Evolutionary conservation across 129 eudicot genomes (phyloP).

Genomic region (Pittosporum tobira): DNA sequence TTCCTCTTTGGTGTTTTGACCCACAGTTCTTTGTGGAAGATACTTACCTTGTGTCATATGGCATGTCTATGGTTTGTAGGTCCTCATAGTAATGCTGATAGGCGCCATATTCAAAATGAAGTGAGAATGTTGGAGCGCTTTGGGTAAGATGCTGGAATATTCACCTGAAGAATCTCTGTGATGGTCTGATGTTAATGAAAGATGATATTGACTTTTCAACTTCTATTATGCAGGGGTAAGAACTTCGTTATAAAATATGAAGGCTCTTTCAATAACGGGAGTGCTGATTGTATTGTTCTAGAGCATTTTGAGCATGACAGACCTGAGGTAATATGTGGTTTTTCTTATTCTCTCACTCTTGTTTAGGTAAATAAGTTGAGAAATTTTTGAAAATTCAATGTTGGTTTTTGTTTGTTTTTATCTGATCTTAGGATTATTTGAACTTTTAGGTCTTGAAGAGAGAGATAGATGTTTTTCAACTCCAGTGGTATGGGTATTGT

Average conservation of each 20-base stretch:
- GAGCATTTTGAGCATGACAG: slow-evolving; percentile 90
- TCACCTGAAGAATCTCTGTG: slow-evolving; percentile 7
- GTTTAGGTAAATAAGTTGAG: background rate
- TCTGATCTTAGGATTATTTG: background rate
- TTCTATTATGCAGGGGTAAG: slow-evolving; percentile 66
- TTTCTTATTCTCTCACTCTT: background rate
- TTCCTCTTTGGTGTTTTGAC: no score
- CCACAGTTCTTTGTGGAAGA: no score
- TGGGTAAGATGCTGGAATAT: slow-evolving; percentile 48
- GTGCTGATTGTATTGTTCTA: slow-evolving; percentile 73
- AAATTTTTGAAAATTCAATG: background rate
- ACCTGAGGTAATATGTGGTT: slow-evolving; percentile 63
- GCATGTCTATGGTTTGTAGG: slow-evolving; percentile 48
- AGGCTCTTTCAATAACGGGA: slow-evolving; percentile 67
- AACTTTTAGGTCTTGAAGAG: slow-evolving; percentile 53
- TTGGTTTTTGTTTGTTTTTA: background rate
- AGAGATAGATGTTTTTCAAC: slow-evolving; percentile 57
- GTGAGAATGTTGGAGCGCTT: slow-evolving; percentile 81
- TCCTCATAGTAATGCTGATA: slow-evolving; percentile 87
- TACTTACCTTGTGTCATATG: slow-evolving; percentile 13
- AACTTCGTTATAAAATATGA: slow-evolving; percentile 73
- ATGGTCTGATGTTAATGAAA: background rate
- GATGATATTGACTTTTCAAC: slow-evolving; percentile 12
- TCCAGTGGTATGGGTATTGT: slow-evolving; percentile 89
- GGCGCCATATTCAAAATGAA: slow-evolving; percentile 68